Percentiles rank a stretch among this genome's conserved stretches.
Evolutionary conservation across 2,329 filamentous ascomycete genomes (phyloP).

Genomic region (Dactylellina drechsleri): DNA sequence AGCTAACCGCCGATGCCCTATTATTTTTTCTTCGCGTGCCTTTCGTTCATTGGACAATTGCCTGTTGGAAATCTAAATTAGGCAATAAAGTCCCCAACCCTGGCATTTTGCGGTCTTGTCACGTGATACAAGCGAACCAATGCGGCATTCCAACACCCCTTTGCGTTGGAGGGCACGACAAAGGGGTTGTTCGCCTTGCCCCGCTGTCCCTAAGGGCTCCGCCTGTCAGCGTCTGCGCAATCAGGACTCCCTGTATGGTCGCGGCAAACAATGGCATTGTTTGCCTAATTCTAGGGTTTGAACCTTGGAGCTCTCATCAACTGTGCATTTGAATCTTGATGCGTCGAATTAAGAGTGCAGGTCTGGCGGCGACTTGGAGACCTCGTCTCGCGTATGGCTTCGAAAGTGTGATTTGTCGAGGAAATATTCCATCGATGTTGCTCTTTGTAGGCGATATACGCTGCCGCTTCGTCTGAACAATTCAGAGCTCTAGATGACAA

Average conservation of each 20-base stretch:
- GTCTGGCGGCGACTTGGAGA: no score
- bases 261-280: constrained; percentile 53
- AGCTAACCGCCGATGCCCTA: background rate
- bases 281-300: constrained; percentile 13
- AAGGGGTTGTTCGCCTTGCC: constrained; percentile 36
- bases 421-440: background rate
- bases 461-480: background rate
- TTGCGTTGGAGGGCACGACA: constrained; percentile 19
- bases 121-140: constrained; percentile 31
- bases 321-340: background rate
- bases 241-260: constrained; percentile 34
- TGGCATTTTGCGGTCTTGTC: background rate
- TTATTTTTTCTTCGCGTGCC: constrained; percentile 3
- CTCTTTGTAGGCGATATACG: background rate
- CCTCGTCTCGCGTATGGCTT: no score
- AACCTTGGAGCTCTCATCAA: background rate
- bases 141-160: constrained; percentile 31
- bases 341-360: no score
- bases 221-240: constrained; percentile 42
- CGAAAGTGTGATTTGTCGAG: no score
- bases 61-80: background rate
- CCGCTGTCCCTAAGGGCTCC: constrained; percentile 3
- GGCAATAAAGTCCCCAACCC: constrained; percentile 5
- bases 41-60: constrained; percentile 19
- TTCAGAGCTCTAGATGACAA: background rate